Conservation (phyloP, 495 filamentous ascomycete genomes). For the Xylaria curta region DNA sequence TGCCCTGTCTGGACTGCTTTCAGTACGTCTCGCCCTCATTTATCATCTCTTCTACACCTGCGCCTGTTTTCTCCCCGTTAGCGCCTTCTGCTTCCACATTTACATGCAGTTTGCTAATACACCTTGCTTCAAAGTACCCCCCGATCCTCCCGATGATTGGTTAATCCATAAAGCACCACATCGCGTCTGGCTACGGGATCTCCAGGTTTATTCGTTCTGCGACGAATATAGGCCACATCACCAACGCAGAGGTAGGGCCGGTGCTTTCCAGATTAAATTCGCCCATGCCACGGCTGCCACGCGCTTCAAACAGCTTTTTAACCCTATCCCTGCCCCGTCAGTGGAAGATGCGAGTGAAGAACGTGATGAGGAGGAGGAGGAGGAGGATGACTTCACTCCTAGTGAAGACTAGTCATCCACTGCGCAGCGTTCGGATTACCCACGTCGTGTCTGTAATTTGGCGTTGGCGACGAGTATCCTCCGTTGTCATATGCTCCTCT, state of each 20-base stretch:
- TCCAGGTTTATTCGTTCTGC: conserved; percentile 68
- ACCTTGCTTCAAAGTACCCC: conserved; percentile 56
- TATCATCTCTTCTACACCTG: background rate
- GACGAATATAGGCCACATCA: conserved; percentile 60
- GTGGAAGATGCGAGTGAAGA: conserved; percentile 22
- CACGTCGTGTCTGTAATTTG: background rate
- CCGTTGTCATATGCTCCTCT: background rate
- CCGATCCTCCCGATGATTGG: conserved; percentile 63
- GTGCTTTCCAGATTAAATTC: conserved; percentile 55
- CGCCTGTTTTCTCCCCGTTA: background rate
- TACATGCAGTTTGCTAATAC: background rate
- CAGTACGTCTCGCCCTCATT: conserved; percentile 42
- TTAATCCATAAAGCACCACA: conserved; percentile 56
- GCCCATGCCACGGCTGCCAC: conserved; percentile 30
- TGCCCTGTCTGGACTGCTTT: conserved; percentile 81
- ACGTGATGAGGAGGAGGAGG: conserved; percentile 17
- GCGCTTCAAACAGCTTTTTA: conserved; percentile 25
- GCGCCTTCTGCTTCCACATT: background rate
- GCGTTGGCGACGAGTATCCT: background rate
- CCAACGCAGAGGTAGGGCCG: conserved; percentile 51
- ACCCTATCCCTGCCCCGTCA: conserved; percentile 1
- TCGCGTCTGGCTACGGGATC: conserved; percentile 65
- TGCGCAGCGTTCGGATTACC: background rate
- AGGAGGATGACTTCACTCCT: background rate
- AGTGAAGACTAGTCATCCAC: background rate